Percentiles rank a stretch among this genome's conserved stretches.
Evolutionary conservation across 202 grass and related monocot genomes (phyloP).

Genomic region (Carex sylvatica): DNA sequence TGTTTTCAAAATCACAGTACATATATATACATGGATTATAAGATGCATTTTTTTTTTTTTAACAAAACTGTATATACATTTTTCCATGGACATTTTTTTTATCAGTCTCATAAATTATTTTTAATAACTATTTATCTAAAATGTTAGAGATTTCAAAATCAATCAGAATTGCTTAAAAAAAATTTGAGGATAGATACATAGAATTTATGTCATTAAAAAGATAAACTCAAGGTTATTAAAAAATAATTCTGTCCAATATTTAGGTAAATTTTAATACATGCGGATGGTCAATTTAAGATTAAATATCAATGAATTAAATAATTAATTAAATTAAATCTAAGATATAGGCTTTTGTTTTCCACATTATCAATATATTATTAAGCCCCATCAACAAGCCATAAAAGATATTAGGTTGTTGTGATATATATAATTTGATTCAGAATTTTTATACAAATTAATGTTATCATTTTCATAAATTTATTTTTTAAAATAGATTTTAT

Average conservation of each 20-base stretch:
- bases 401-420: too few species aligned
- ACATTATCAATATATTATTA: too few species aligned
- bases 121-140: background rate
- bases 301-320: too few species aligned
- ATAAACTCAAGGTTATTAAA: background rate
- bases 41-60: background rate
- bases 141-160: background rate
- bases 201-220: background rate
- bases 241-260: background rate
- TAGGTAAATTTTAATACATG: background rate
- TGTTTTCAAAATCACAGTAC: background rate
- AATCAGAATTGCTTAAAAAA: background rate
- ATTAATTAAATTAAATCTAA: too few species aligned
- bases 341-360: too few species aligned
- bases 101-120: background rate
- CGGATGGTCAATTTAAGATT: background rate
- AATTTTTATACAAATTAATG: too few species aligned
- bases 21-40: background rate
- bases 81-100: background rate
- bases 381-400: too few species aligned
- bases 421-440: too few species aligned
- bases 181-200: background rate
- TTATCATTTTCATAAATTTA: too few species aligned
- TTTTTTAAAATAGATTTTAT: too few species aligned
- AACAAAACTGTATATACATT: background rate